Percentiles rank a stretch among this genome's conserved stretches.
These are phyloP conservation scores for Termitomyces sp. DNA, from an alignment of 768 basidiomycete genomes.

Conservation along the genomic window DNA sequence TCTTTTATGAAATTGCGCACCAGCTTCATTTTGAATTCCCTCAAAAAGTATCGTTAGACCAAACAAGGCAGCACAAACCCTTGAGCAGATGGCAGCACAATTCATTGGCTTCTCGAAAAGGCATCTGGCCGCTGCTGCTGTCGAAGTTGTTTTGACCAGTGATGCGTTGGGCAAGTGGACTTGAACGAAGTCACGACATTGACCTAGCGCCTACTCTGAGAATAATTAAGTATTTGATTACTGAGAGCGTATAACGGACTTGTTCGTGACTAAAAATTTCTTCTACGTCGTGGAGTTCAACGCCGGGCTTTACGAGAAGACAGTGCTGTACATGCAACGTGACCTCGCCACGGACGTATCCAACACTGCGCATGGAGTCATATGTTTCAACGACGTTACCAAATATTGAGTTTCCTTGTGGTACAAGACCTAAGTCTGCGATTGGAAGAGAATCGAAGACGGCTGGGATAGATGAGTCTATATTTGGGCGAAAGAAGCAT, in stretches of 20 bases:
- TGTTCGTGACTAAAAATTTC: not conserved
- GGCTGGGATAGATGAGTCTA: constrained; percentile 31
- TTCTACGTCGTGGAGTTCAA: not conserved
- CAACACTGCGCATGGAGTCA: not conserved
- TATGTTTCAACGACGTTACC: not conserved
- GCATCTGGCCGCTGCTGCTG: not conserved
- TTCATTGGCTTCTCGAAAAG: not conserved
- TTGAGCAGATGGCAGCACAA: not conserved
- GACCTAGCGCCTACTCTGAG: not conserved
- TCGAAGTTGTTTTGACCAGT: not conserved
- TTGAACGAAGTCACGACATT: not conserved
- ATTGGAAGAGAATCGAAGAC: constrained; percentile 47
- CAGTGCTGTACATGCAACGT: not conserved
- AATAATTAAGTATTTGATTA: not conserved
- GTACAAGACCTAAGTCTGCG: constrained; percentile 36
- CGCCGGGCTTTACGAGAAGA: not conserved
- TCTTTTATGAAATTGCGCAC: not conserved
- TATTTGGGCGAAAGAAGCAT: too few relatives aligned
- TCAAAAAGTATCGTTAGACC: not conserved
- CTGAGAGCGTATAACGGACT: not conserved
- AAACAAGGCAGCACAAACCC: not conserved
- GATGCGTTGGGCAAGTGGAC: not conserved
- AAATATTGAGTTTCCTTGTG: not conserved
- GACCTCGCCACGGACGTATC: not conserved
- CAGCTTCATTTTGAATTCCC: not conserved